phyloP scores from a whole-genome alignment of 2,329 filamentous ascomycete species.

The Macrophomina phaseolina region DNA sequence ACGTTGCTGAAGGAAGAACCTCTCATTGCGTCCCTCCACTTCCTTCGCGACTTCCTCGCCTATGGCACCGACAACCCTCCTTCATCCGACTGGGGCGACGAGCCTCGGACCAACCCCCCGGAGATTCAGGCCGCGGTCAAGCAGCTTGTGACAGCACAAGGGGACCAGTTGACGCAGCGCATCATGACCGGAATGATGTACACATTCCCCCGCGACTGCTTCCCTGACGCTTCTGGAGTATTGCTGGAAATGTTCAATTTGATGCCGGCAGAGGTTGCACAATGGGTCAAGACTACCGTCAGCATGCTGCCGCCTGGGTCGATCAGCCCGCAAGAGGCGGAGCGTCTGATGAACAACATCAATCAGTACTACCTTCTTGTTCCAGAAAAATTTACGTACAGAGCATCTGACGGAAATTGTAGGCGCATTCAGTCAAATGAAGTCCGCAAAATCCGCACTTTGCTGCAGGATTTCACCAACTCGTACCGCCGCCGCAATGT shows the following conservation, averaged over 20 bases:
- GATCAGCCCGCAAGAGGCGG: constrained; percentile 78
- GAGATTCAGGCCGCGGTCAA: constrained; percentile 77
- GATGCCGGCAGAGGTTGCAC: constrained; percentile 76
- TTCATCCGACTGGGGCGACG: constrained; percentile 65
- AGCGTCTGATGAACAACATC: constrained; percentile 80
- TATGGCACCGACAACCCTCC: constrained; percentile 79
- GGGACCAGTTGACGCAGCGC: constrained; percentile 81
- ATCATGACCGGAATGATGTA: constrained; percentile 99
- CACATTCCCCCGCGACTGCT: constrained; percentile 93
- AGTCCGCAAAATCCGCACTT: constrained; percentile 78
- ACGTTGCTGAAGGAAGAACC: constrained; percentile 91
- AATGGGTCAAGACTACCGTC: constrained; percentile 85
- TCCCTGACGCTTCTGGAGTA: constrained; percentile 92
- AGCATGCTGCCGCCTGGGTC: constrained; percentile 82
- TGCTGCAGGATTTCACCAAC: constrained; percentile 96
- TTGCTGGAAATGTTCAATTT: constrained; percentile 88
- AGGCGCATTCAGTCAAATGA: constrained; percentile 68
- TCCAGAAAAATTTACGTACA: constrained; percentile 9
- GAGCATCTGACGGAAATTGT: constrained; percentile 10
- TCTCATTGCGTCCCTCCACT: constrained; percentile 88
- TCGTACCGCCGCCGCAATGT: constrained; percentile 92
- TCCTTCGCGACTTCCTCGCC: constrained; percentile 85
- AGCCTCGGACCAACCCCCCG: constrained; percentile 64
- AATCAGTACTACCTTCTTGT: constrained; percentile 58
- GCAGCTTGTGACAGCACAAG: constrained; percentile 71